Conservation (phyloP, 2,329 filamentous ascomycete genomes). For the Esteya vermicola region DNA sequence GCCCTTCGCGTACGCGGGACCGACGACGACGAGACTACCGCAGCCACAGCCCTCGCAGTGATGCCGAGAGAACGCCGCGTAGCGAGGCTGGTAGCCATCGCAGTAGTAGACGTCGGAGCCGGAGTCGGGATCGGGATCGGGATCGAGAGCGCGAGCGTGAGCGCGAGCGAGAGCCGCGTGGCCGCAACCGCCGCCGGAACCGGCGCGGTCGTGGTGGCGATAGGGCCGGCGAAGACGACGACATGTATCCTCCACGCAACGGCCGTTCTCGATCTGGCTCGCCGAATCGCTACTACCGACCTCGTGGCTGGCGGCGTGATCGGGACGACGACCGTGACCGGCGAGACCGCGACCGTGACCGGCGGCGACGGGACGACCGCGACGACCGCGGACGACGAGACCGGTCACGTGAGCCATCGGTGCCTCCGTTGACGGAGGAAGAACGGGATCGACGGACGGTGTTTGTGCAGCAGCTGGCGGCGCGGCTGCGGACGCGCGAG, state of each 20-base stretch:
- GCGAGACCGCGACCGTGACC: not conserved
- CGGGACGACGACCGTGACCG: conserved; percentile 22
- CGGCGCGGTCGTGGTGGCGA: not conserved
- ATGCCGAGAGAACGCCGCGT: conserved; percentile 38
- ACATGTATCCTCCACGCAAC: conserved; percentile 22
- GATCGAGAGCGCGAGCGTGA: not conserved
- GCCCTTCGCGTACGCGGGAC: conserved; percentile 21
- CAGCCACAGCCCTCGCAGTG: conserved; percentile 34
- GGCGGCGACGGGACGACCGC: conserved; percentile 4
- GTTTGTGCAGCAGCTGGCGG: conserved; percentile 95
- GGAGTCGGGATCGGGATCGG: conserved; percentile 58
- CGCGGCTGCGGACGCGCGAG: conserved; percentile 81
- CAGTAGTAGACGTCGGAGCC: conserved; percentile 68
- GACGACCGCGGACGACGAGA: too few species aligned
- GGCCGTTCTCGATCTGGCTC: conserved; percentile 65
- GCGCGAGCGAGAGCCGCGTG: conserved; percentile 50
- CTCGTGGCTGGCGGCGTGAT: conserved; percentile 30
- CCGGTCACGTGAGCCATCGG: conserved; percentile 39
- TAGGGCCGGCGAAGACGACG: conserved; percentile 19
- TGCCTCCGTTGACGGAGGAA: conserved; percentile 65
- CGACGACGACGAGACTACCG: conserved; percentile 31
- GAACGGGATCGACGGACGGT: conserved; percentile 94
- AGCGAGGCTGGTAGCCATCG: conserved; percentile 70
- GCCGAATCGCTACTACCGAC: conserved; percentile 45
- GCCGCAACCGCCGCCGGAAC: conserved; percentile 24